Evolutionary conservation across 768 basidiomycete genomes (phyloP).

Genomic region (Cystofilobasidium capitatum): DNA sequence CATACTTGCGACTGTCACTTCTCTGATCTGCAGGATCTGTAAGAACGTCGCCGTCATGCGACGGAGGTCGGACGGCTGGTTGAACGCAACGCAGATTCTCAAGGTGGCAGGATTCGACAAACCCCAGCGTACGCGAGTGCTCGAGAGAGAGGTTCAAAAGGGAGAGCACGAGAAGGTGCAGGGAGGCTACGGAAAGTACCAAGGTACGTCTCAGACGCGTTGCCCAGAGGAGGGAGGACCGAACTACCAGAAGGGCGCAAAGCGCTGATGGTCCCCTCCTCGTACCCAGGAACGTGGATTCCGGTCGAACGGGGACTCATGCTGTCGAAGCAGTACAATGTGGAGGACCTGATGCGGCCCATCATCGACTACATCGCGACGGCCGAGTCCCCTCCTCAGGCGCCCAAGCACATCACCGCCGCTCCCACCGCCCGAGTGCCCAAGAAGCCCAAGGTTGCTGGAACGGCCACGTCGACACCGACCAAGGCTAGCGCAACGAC

Average conservation of each 20-base stretch:
- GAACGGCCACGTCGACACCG: slow-evolving; percentile 14
- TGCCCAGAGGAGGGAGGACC: too few relatives aligned
- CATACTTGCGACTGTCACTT: neutral
- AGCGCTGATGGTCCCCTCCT: neutral
- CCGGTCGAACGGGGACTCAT: slow-evolving; percentile 80
- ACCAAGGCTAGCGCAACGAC: neutral
- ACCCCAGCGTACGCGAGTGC: slow-evolving; percentile 89
- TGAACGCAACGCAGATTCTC: slow-evolving; percentile 97
- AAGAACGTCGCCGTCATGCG: slow-evolving; percentile 84
- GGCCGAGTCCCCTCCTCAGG: slow-evolving; percentile 64
- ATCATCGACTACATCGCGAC: slow-evolving; percentile 90
- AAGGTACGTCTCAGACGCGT: slow-evolving; percentile 53
- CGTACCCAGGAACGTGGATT: slow-evolving; percentile 81
- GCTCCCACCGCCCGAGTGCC: slow-evolving; percentile 42
- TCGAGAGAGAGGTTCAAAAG: slow-evolving; percentile 96
- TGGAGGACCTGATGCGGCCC: slow-evolving; percentile 72
- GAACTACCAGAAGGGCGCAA: neutral
- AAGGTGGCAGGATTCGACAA: slow-evolving; percentile 99
- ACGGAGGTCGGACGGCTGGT: slow-evolving; percentile 87
- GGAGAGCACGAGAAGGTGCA: slow-evolving; percentile 99
- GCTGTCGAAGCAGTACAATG: slow-evolving; percentile 85
- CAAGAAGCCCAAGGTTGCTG: slow-evolving; percentile 34
- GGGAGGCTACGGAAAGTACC: slow-evolving; percentile 98
- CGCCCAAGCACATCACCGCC: slow-evolving; percentile 89
- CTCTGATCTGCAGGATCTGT: slow-evolving; percentile 30